A percentile compares a stretch with the other conserved stretches of the same genome.
Conservation (phyloP, 2,329 filamentous ascomycete genomes). For the Fusarium papillatum region DNA sequence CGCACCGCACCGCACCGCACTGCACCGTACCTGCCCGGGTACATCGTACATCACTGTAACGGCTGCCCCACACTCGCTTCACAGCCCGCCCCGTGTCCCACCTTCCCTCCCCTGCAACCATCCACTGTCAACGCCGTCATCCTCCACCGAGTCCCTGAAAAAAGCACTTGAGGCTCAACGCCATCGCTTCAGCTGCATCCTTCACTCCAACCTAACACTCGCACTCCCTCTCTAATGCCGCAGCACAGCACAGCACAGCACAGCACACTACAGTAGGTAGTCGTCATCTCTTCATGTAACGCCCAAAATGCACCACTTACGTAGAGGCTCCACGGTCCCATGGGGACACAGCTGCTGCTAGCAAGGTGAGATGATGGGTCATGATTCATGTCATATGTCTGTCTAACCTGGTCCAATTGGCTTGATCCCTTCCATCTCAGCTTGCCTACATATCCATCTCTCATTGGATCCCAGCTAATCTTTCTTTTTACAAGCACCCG, state of each 20-base stretch:
- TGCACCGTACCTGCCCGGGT: neutral
- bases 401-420: conserved; percentile 9
- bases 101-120: neutral
- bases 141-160: conserved; percentile 19
- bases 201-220: neutral
- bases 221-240: conserved; percentile 3
- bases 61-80: conserved; percentile 10
- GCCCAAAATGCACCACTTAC: neutral
- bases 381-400: conserved; percentile 3
- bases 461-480: neutral
- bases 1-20: neutral
- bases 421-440: conserved; percentile 1
- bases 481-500: conserved; percentile 16
- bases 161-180: conserved; percentile 11
- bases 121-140: conserved; percentile 13
- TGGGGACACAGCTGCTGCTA: conserved; percentile 9
- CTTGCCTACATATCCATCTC: neutral
- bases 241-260: neutral
- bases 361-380: conserved; percentile 19
- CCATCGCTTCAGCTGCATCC: conserved; percentile 18
- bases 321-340: conserved; percentile 4
- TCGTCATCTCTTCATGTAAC: conserved; percentile 12
- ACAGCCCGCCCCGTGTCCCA: neutral
- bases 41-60: neutral
- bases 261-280: neutral